These are phyloP conservation scores for Cyathus pygmaeus DNA, from an alignment of 1,284 basidiomycete genomes.

Conservation along the genomic window DNA sequence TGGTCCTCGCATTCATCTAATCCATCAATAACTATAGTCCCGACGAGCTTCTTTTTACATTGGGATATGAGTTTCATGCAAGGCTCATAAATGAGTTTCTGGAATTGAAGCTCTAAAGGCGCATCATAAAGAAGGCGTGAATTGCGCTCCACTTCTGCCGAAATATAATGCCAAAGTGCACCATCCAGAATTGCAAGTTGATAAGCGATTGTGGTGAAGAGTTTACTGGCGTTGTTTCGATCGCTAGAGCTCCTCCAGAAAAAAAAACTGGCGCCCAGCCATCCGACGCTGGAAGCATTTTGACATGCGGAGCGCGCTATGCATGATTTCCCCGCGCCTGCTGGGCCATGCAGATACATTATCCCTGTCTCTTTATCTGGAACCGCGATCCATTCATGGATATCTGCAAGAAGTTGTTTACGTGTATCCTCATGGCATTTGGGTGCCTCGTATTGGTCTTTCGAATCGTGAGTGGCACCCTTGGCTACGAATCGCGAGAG, in stretches of 20 bases:
- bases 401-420: neutral
- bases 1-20: neutral
- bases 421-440: neutral
- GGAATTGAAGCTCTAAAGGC: constrained; percentile 6
- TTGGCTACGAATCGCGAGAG: neutral
- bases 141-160: constrained; percentile 4
- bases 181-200: constrained; percentile 9
- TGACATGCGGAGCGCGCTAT: constrained; percentile 13
- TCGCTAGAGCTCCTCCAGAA: constrained; percentile 5
- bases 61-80: neutral
- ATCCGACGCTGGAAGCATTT: neutral
- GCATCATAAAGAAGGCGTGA: constrained; percentile 3
- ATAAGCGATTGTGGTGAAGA: constrained; percentile 16
- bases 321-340: constrained; percentile 14
- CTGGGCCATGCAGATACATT: constrained; percentile 13
- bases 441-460: neutral
- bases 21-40: neutral
- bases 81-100: constrained; percentile 8
- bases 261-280: constrained; percentile 17
- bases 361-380: neutral
- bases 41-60: neutral
- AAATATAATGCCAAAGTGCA: neutral
- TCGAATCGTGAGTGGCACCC: constrained; percentile 5
- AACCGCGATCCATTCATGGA: neutral
- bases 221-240: constrained; percentile 1